These are phyloP conservation scores for Trametes punicea DNA, from an alignment of 768 basidiomycete genomes.

Conservation along the genomic window DNA sequence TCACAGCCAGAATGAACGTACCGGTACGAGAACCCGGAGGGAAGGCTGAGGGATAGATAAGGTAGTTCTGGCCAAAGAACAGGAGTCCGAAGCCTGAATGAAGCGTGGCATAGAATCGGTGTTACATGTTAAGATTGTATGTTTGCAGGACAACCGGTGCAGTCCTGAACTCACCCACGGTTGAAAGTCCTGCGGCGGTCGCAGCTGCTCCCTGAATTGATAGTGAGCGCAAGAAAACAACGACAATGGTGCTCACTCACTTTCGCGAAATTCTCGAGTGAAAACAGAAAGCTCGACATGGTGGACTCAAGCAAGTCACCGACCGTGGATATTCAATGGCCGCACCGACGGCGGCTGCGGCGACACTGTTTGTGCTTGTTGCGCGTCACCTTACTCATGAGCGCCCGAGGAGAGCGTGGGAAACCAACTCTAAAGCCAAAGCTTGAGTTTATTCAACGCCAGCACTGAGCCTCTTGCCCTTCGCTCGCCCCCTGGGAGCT, in stretches of 20 bases:
- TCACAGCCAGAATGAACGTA: conserved; percentile 28
- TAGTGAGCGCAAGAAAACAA: neutral
- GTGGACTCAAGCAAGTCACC: neutral
- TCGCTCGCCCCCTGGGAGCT: too few relatives aligned
- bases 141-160: neutral
- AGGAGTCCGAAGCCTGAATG: conserved; percentile 20
- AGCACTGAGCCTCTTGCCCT: neutral
- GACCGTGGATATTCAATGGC: too few relatives aligned
- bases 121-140: neutral
- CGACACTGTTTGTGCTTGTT: conserved; percentile 6
- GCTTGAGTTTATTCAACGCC: conserved; percentile 7
- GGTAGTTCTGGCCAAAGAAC: conserved; percentile 73
- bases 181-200: conserved; percentile 36
- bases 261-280: conserved; percentile 45
- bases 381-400: neutral
- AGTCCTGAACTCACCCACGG: conserved; percentile 30
- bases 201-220: conserved; percentile 33
- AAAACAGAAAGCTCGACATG: conserved; percentile 42
- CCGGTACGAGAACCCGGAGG: conserved; percentile 79
- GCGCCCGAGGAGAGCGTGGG: neutral
- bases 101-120: neutral
- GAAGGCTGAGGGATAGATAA: conserved; percentile 87
- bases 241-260: conserved; percentile 23
- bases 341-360: neutral
- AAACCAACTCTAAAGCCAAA: conserved; percentile 10